These are phyloP conservation scores for Petunia secreta DNA, from an alignment of 257 asterid genomes.

Conservation along the genomic window DNA sequence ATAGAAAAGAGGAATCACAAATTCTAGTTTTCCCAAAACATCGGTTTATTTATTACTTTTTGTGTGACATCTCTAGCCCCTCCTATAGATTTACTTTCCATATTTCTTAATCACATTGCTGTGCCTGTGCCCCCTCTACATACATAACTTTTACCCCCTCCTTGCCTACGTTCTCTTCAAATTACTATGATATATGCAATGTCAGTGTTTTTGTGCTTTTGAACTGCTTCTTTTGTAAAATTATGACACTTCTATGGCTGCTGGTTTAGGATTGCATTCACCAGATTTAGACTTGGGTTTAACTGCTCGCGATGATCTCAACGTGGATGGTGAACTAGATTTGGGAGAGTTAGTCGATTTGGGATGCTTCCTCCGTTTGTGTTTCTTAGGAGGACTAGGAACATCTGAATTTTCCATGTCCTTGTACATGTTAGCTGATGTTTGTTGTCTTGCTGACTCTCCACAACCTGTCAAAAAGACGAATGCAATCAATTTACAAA, in stretches of 20 bases:
- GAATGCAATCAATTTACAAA: not conserved
- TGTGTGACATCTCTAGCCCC: not conserved
- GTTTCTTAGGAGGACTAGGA: conserved; percentile 24
- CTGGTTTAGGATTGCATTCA: not conserved
- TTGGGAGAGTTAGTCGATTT: conserved; percentile 14
- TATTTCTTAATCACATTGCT: not conserved
- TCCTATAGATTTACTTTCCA: not conserved
- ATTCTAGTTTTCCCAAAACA: not conserved
- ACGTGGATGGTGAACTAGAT: conserved; percentile 11
- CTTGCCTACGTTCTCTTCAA: not conserved
- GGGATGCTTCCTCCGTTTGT: conserved; percentile 23
- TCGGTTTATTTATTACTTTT: not conserved
- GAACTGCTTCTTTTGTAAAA: not conserved
- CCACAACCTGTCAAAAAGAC: not conserved
- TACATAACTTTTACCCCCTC: conserved; percentile 10
- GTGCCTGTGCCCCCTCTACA: conserved; percentile 16
- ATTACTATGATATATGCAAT: not conserved
- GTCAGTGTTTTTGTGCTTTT: not conserved
- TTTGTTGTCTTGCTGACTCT: not conserved
- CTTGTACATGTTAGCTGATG: conserved; percentile 9
- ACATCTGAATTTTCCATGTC: not conserved
- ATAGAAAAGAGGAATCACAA: not conserved
- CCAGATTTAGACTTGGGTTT: conserved; percentile 21
- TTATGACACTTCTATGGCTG: conserved; percentile 16
- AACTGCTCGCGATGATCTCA: conserved; percentile 22